Base-by-base conservation (phyloP, 306 rosid genomes). In the Potentilla sterilis region DNA sequence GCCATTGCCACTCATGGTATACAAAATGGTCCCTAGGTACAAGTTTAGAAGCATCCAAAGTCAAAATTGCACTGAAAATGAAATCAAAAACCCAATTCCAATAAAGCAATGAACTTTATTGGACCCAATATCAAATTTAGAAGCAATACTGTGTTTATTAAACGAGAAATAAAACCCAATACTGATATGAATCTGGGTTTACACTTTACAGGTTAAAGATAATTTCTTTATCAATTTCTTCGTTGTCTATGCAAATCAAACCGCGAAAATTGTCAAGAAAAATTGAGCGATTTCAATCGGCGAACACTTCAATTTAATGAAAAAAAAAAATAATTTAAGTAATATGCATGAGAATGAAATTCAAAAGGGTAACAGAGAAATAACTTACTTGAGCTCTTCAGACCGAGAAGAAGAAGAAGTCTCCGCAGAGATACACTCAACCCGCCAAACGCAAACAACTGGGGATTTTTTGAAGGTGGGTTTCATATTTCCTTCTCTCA, bases 1-100 rank as follows among this genome's bases (percentile, higher is more conserved):
- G 14, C 65, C 76, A 69, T 78, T 76, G 48, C 61, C 67, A 61
- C 72, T 81, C 91, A 90, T 90, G 55, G 76, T 72, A 72, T 57
- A 28, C 69, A 76, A 71, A 52, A 12, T 6, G 58, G 34, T 58
- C 32, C 63, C 77, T 74, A 52, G 8, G 18, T 22, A n/a, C 49
- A 51, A 24, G 16, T 37, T 7, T 0, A 21, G 6, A 18, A 47
- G 64, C 18, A 65, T 52, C 42, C 42, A 57, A 22, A 57, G 13
- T 57, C 63, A 79, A 79, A 55, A 65, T 4, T 48, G 63, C 48
- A 22, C 40, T 32, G 11, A 19, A 13, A 37, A 41, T 19, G 52
- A 72, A 72, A 72, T 54, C 58, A 0, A 21, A 21, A 40, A 9
- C 41, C 51, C 4, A 55, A 55, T 55, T 5, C 75, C 67, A 41